Evolutionary conservation across 1,139 yeast species (phyloP).

Genomic region (Debaryomyces udenii): DNA sequence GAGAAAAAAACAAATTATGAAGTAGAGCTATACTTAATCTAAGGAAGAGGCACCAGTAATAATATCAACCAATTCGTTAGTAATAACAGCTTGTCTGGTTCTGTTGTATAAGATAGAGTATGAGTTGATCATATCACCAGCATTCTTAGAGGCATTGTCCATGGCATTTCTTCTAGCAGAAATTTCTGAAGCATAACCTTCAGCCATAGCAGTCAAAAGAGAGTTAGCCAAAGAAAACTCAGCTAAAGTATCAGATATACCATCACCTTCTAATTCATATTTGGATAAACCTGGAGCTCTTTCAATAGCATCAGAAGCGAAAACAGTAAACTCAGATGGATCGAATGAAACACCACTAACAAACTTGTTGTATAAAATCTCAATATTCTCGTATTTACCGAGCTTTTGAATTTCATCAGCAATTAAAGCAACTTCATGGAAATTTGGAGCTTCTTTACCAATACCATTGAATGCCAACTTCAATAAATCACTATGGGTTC

Average conservation of each 20-base stretch:
- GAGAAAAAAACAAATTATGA: conserved; percentile 7
- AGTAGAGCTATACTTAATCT: conserved; percentile 54
- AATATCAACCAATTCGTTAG: conserved; percentile 98
- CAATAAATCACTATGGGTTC: conserved; percentile 74
- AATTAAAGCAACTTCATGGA: conserved; percentile 84
- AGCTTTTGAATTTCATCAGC: conserved; percentile 78
- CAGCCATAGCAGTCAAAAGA: conserved; percentile 90
- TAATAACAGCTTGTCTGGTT: conserved; percentile 99
- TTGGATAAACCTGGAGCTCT: conserved; percentile 84
- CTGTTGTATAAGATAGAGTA: conserved; percentile 98
- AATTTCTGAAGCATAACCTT: conserved; percentile 97
- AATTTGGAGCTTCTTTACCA: conserved; percentile 97
- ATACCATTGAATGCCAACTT: conserved; percentile 83
- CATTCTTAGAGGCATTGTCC: conserved; percentile 99
- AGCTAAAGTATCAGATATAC: conserved; percentile 62
- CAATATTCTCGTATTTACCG: conserved; percentile 74
- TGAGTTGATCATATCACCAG: conserved; percentile 96
- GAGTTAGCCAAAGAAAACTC: conserved; percentile 92
- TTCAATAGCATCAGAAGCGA: conserved; percentile 71
- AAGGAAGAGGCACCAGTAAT: conserved; percentile 99
- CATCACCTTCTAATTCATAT: conserved; percentile 82
- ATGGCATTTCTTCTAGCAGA: conserved; percentile 99
- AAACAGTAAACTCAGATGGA: conserved; percentile 73
- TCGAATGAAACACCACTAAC: conserved; percentile 87
- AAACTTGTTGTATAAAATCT: conserved; percentile 86